These are phyloP conservation scores for Pythium phragmitis DNA, from an alignment of 352 stramenopile species.

Conservation along the genomic window DNA sequence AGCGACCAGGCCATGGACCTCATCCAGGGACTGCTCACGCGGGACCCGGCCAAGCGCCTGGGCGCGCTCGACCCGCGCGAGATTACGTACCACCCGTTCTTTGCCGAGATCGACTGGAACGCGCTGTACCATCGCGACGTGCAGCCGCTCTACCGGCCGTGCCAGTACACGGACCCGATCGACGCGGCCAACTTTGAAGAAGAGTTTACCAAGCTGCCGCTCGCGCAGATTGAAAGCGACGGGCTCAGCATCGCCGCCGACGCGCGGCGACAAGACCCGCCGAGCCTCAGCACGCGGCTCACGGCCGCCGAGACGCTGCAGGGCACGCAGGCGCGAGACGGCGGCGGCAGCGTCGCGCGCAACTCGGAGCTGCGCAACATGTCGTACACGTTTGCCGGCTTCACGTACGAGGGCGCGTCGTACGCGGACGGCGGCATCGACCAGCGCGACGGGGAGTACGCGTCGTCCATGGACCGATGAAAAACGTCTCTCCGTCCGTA, in stretches of 20 bases:
- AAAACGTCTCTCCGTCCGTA: neutral
- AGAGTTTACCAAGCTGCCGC: constrained; percentile 83
- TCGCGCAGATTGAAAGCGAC: constrained; percentile 65
- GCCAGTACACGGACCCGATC: constrained; percentile 78
- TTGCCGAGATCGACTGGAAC: constrained; percentile 81
- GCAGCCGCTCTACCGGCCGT: constrained; percentile 76
- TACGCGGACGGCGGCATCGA: constrained; percentile 29
- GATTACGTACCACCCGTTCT: constrained; percentile 85
- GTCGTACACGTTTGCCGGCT: constrained; percentile 85
- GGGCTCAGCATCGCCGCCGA: constrained; percentile 64
- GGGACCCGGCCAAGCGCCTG: constrained; percentile 91
- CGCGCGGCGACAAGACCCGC: constrained; percentile 11
- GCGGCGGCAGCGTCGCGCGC: constrained; percentile 31
- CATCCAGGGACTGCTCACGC: constrained; percentile 88
- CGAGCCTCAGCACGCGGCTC: constrained; percentile 17
- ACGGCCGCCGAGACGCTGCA: constrained; percentile 15
- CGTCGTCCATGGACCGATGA: constrained; percentile 12
- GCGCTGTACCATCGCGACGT: constrained; percentile 73
- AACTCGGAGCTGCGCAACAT: constrained; percentile 76
- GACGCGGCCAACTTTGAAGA: constrained; percentile 85
- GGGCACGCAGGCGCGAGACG: constrained; percentile 4
- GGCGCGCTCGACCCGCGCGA: constrained; percentile 78
- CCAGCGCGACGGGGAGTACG: constrained; percentile 4
- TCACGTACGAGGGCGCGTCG: constrained; percentile 77
- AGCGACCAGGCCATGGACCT: constrained; percentile 69